Conservation (phyloP, 495 filamentous ascomycete genomes). For the Pseudevernia furfuracea region DNA sequence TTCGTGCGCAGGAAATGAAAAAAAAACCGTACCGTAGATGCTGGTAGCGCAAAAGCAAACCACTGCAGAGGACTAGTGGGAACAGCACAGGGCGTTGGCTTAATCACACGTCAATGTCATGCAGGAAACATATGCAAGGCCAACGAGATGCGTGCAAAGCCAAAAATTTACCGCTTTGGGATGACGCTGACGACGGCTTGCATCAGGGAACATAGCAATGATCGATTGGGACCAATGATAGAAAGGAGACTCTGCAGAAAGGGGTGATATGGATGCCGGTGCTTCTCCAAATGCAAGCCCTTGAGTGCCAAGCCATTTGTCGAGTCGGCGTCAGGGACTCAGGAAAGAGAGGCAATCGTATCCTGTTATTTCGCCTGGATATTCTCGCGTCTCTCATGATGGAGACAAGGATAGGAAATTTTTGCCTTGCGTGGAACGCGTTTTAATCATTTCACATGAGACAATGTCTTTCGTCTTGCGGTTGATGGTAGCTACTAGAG, state of each 20-base stretch:
- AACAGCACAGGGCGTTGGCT: neutral
- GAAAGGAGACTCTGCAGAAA: neutral
- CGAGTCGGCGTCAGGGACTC: neutral
- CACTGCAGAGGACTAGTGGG: neutral
- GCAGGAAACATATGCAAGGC: neutral
- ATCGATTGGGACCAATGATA: neutral
- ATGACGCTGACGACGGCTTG: neutral
- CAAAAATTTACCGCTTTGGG: neutral
- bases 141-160: neutral
- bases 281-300: neutral
- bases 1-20: neutral
- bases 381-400: neutral
- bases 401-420: neutral
- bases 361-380: neutral
- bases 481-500: neutral
- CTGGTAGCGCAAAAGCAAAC: neutral
- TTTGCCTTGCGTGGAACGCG: neutral
- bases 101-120: neutral
- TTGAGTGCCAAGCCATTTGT: neutral
- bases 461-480: neutral
- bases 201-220: neutral
- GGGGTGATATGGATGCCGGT: neutral
- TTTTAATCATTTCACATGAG: too few relatives aligned
- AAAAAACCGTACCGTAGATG: too few relatives aligned
- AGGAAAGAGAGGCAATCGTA: neutral